These are phyloP conservation scores for Lachnellula hyalina DNA, from an alignment of 2,329 filamentous ascomycete species.

Conservation along the genomic window DNA sequence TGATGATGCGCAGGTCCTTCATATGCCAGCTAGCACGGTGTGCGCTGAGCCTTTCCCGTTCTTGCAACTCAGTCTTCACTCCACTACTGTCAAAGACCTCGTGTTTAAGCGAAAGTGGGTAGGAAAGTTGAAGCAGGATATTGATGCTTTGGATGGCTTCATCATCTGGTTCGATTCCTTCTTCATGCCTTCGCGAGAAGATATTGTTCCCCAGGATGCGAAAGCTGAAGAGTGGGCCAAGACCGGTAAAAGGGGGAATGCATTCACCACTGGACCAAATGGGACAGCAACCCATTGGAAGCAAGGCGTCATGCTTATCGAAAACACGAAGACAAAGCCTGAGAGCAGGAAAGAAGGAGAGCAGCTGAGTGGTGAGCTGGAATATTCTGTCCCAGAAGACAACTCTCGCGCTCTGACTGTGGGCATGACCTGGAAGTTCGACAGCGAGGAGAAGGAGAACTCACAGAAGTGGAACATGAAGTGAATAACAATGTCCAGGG, in stretches of 20 bases:
- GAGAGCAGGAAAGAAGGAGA: conserved; percentile 47
- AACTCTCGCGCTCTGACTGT: conserved; percentile 66
- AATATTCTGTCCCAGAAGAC: conserved; percentile 63
- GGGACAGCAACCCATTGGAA: conserved; percentile 84
- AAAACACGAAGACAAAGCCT: conserved; percentile 43
- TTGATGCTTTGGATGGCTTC: conserved; percentile 76
- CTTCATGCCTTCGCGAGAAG: conserved; percentile 62
- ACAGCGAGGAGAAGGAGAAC: conserved; percentile 18
- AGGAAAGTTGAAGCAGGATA: conserved; percentile 53
- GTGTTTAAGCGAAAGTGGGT: conserved; percentile 67
- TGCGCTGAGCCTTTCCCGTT: conserved; percentile 61
- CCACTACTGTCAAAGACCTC: conserved; percentile 64
- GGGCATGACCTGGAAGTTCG: conserved; percentile 52
- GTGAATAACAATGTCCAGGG: conserved; percentile 8
- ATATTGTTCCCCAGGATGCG: conserved; percentile 42
- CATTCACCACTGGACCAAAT: conserved; percentile 81
- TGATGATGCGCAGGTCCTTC: conserved; percentile 74
- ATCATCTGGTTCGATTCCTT: conserved; percentile 93
- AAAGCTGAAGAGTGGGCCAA: conserved; percentile 59
- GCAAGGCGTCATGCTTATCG: conserved; percentile 70
- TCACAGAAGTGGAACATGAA: conserved; percentile 32
- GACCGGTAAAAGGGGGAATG: conserved; percentile 55
- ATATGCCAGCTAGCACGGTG: conserved; percentile 57
- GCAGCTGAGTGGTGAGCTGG: conserved; percentile 60
- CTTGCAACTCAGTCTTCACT: conserved; percentile 71